Evolutionary conservation across 306 rosid species (phyloP), one percentile per base, ranked within the genome.

Genomic region (Malus asiatica): DNA sequence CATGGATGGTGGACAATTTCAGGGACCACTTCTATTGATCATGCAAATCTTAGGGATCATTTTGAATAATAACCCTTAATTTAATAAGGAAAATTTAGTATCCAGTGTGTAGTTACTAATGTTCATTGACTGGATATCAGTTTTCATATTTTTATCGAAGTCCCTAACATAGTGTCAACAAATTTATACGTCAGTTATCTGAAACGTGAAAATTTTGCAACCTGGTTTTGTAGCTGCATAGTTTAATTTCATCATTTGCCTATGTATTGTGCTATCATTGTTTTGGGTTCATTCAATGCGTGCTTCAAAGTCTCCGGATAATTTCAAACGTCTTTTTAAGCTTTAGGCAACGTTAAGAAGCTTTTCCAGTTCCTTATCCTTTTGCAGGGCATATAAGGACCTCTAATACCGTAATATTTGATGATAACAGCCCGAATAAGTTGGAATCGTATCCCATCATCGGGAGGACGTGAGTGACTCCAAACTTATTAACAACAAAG

Each of bases 371-470:
- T 70, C 74, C 52, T 65, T 61, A n/a, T 60, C 58, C 73, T 55
- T 65, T 67, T 78, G 55, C 72, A 15, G 35, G 76, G 13, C 5
- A 76, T 60, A 45, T 76, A 72, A 44, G 76, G 72, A 68, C 74
- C 69, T 48, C 53, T 79, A 64, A 55, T 72, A 11, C 71, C 59
- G 12, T 48, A 68, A 22, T 51, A 66, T 81, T 77, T 71, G 11
- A 83, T 85, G 74, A 76, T 68, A 79, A 76, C 91, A 95, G 99
- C 99, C 99, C 67, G 87, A 92, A 79, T 93, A 95, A 84, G 73
- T 89, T 70, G 93, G 92, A 32, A 86, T 84, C 73, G 75, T 84
- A 68, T 86, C 81, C 68, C 96, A 89, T 74, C 86, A 84, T 57
- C 52, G 74, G 59, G 74, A 80, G 79, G 88, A 89, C 79, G 75